Percentiles rank a stretch among this genome's conserved stretches.
These are phyloP conservation scores for Emericellopsis cladophorae DNA, from an alignment of 2,329 filamentous ascomycete genomes.

Conservation along the genomic window DNA sequence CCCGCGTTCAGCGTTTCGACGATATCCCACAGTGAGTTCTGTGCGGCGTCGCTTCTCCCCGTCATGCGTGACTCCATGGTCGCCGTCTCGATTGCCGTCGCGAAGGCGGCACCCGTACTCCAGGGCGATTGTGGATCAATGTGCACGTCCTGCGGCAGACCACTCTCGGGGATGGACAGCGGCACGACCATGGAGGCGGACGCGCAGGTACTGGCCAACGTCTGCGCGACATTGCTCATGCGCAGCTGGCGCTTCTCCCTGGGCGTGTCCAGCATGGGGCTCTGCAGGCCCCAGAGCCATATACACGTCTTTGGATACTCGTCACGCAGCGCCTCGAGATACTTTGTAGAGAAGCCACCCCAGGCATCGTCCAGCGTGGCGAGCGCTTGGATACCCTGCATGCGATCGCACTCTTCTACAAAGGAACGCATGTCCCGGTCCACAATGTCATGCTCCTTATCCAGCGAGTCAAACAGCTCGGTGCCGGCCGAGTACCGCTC, in stretches of 20 bases:
- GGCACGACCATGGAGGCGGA: slow-evolving; percentile 71
- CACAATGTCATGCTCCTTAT: slow-evolving; percentile 72
- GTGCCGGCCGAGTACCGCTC: slow-evolving; percentile 80
- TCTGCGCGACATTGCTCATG: slow-evolving; percentile 61
- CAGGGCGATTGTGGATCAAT: slow-evolving; percentile 57
- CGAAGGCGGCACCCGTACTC: slow-evolving; percentile 68
- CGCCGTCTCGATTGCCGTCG: slow-evolving; percentile 64
- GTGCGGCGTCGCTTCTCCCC: slow-evolving; percentile 20
- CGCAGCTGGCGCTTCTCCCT: slow-evolving; percentile 42
- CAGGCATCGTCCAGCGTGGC: slow-evolving; percentile 64
- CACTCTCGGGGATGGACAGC: slow-evolving; percentile 47
- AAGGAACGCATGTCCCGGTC: slow-evolving; percentile 86
- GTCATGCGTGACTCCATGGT: slow-evolving; percentile 64
- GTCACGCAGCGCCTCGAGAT: slow-evolving; percentile 68
- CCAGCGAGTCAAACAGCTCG: slow-evolving; percentile 60
- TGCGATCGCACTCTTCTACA: slow-evolving; percentile 81
- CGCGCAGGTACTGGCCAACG: slow-evolving; percentile 53
- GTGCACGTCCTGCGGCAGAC: slow-evolving; percentile 42
- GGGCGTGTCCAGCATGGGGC: slow-evolving; percentile 35
- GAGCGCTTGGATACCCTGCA: slow-evolving; percentile 78
- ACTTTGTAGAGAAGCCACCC: slow-evolving; percentile 64
- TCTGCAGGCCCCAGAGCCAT: slow-evolving; percentile 78
- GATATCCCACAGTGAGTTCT: slow-evolving; percentile 46
- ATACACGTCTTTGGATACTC: slow-evolving; percentile 82
- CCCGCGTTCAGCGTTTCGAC: slow-evolving; percentile 57